Evolutionary conservation across 2,329 filamentous ascomycete species (phyloP).

Genomic region (Sclerotinia nivalis): DNA sequence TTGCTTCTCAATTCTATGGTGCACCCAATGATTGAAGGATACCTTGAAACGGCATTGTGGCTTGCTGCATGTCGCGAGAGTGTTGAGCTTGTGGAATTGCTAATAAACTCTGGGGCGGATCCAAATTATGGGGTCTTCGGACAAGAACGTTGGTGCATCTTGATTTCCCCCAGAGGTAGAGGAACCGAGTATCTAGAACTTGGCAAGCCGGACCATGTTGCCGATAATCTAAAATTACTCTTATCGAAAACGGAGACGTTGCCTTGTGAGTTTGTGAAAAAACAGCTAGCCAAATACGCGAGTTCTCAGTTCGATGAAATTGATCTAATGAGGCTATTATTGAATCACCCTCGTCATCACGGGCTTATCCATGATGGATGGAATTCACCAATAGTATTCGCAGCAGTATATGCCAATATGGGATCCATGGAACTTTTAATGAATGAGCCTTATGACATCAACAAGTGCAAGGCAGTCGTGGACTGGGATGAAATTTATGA

Average conservation of each 20-base stretch:
- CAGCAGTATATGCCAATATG: neutral
- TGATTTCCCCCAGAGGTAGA: neutral
- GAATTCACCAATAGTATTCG: neutral
- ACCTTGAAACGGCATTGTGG: neutral
- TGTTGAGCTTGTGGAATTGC: neutral
- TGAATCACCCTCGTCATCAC: neutral
- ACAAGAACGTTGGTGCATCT: neutral
- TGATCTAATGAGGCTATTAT: neutral
- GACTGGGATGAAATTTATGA: rapidly evolving
- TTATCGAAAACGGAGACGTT: neutral
- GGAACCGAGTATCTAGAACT: neutral
- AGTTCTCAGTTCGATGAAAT: rapidly evolving
- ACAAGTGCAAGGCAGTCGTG: neutral
- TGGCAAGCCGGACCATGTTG: neutral
- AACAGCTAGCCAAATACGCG: neutral
- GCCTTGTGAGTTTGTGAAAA: neutral
- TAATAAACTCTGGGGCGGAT: neutral
- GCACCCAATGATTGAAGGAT: neutral
- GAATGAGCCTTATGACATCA: neutral
- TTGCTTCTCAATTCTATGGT: neutral
- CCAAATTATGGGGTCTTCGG: neutral
- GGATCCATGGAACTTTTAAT: neutral
- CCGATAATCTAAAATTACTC: neutral
- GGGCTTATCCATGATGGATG: neutral
- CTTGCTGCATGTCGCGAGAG: rapidly evolving